Conservation (phyloP, 345 rosid genomes). For the Bruguiera parviflora region DNA sequence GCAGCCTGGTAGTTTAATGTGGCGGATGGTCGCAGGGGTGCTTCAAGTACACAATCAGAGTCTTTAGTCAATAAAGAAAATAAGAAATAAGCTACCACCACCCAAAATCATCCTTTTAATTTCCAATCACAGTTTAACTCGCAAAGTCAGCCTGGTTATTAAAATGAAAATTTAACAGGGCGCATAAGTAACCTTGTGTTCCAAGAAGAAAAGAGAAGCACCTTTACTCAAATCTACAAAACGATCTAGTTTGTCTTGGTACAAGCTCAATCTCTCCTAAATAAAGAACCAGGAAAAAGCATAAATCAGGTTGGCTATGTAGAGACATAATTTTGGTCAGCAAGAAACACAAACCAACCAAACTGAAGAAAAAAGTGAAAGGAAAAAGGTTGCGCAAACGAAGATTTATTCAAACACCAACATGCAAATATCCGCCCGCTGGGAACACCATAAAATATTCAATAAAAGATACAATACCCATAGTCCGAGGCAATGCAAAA, state of each 20-base stretch:
- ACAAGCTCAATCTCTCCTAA: conserved; percentile 75
- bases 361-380: not conserved
- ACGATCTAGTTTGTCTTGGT: conserved; percentile 60
- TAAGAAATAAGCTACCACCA: not conserved
- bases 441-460: no score
- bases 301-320: not conserved
- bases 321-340: not conserved
- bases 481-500: not conserved
- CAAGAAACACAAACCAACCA: not conserved
- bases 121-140: not conserved
- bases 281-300: conserved; percentile 6
- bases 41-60: conserved; percentile 38
- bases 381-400: not conserved
- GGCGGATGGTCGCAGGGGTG: conserved; percentile 67
- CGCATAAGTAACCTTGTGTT: not conserved
- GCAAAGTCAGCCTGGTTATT: not conserved
- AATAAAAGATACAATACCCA: no score
- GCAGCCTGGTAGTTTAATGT: conserved; percentile 80
- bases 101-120: not conserved
- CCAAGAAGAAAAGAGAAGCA: conserved; percentile 21
- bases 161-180: not conserved
- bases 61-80: conserved; percentile 6
- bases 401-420: no score
- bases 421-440: no score
- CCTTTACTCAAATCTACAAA: conserved; percentile 66